Conservation (phyloP, 441 rosid genomes). For the Bruguiera hainesii region DNA sequence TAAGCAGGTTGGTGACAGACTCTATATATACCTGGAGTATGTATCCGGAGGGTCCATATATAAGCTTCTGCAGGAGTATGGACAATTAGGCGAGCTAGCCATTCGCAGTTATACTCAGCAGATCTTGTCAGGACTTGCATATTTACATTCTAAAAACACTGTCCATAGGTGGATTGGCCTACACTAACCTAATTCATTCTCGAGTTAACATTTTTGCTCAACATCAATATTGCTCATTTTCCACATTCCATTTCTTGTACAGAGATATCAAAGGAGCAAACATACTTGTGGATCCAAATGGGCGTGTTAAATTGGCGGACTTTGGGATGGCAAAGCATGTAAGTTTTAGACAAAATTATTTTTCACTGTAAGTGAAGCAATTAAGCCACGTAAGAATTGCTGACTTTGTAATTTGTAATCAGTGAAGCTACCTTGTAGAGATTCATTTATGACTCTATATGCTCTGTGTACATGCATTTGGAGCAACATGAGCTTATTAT, state of each 20-base stretch:
- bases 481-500: background rate
- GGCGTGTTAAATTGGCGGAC: slow-evolving; percentile 95
- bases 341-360: slow-evolving; percentile 25
- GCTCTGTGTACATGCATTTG: background rate
- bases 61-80: slow-evolving; percentile 95
- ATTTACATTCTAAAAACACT: slow-evolving; percentile 76
- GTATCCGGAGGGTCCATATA: slow-evolving; percentile 97
- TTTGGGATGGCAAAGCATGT: slow-evolving; percentile 99
- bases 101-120: slow-evolving; percentile 94
- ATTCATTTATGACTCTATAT: background rate
- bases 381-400: background rate
- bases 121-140: slow-evolving; percentile 88
- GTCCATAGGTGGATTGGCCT: slow-evolving; percentile 70
- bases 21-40: slow-evolving; percentile 92
- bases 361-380: background rate
- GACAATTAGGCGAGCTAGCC: slow-evolving; percentile 78
- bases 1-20: slow-evolving; percentile 75
- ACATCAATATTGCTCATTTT: background rate
- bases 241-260: slow-evolving; percentile 16
- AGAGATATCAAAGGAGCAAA: slow-evolving; percentile 99
- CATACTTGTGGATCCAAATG: slow-evolving; percentile 86
- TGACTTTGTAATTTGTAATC: background rate
- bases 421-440: background rate
- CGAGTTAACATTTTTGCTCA: background rate
- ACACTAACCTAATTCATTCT: background rate